These are phyloP conservation scores for Melaleuca quinquenervia DNA, from an alignment of 345 rosid species.

Conservation along the genomic window DNA sequence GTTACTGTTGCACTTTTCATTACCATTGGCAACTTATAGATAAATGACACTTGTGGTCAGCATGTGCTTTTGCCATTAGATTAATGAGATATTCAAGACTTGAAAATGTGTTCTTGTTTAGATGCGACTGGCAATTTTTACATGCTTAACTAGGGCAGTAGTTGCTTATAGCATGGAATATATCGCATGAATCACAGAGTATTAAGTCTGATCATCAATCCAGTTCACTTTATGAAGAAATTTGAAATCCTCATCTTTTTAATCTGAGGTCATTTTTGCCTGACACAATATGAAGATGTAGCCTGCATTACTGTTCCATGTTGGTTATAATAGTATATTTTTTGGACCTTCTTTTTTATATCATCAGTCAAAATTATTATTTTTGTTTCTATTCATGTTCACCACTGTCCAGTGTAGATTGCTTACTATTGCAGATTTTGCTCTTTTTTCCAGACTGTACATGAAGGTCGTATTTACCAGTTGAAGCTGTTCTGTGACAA, in stretches of 20 bases:
- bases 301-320: background rate
- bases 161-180: background rate
- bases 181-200: background rate
- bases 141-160: background rate
- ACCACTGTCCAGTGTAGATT: background rate
- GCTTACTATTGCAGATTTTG: background rate
- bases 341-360: background rate
- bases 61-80: background rate
- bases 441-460: slow-evolving; percentile 54
- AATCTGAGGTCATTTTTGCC: background rate
- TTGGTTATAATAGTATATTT: background rate
- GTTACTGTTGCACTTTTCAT: background rate
- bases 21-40: background rate
- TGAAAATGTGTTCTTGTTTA: background rate
- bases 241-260: background rate
- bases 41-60: background rate
- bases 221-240: background rate
- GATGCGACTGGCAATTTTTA: background rate
- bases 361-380: background rate
- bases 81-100: background rate
- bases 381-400: background rate
- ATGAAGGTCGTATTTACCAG: slow-evolving; percentile 94
- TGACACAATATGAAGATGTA: background rate
- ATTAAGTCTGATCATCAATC: background rate
- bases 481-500: slow-evolving; percentile 96